Percentiles rank a stretch among this genome's conserved stretches.
phyloP scores from a whole-genome alignment of 2,329 filamentous ascomycete species.

The Pyrenochaeta sp. region DNA sequence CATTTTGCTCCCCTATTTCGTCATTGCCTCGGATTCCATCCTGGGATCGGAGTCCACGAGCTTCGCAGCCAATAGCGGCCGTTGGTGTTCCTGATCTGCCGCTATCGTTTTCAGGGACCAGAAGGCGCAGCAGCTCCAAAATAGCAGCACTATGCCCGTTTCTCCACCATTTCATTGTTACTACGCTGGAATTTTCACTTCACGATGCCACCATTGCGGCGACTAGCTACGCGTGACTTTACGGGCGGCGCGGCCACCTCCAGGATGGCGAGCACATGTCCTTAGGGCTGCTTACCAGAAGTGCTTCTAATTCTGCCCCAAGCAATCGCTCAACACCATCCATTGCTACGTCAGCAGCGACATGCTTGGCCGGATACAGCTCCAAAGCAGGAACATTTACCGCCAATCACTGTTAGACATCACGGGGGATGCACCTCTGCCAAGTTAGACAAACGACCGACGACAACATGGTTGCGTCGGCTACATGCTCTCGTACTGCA shows the following conservation, averaged over 20 bases:
- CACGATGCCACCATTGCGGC: constrained; percentile 23
- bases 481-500: background rate
- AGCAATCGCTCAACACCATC: constrained; percentile 20
- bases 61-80: constrained; percentile 28
- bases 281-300: constrained; percentile 19
- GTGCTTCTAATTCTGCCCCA: constrained; percentile 30
- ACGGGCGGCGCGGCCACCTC: constrained; percentile 16
- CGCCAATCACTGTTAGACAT: constrained; percentile 25
- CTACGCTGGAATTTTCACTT: constrained; percentile 20
- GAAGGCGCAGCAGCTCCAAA: constrained; percentile 45
- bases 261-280: constrained; percentile 18
- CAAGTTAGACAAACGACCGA: background rate
- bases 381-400: constrained; percentile 7
- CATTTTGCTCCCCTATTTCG: constrained; percentile 36
- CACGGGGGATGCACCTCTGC: background rate
- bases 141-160: constrained; percentile 42
- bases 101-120: constrained; percentile 35
- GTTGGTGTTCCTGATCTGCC: constrained; percentile 40
- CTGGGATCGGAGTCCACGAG: constrained; percentile 24
- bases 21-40: constrained; percentile 29
- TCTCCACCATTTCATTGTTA: constrained; percentile 22
- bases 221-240: constrained; percentile 21
- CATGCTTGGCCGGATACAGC: constrained; percentile 6
- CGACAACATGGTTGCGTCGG: constrained; percentile 1
- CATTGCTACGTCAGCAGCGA: constrained; percentile 29